Base-by-base conservation (phyloP, 257 asterid species). In the Leptodermis oblonga region DNA sequence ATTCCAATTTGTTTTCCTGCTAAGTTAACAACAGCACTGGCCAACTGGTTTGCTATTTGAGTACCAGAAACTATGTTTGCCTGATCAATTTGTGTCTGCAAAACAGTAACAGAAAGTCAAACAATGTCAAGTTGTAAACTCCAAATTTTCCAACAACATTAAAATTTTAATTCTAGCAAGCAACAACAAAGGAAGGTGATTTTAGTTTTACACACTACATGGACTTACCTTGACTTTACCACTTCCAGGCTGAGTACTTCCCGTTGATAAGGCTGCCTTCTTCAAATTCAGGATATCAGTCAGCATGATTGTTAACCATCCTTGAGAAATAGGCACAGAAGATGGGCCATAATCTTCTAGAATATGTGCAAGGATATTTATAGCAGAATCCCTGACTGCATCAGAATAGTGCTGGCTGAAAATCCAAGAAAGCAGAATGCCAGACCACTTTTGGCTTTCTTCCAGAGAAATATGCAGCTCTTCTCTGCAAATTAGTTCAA, bases 321-420 rank as follows among this genome's bases (percentile, higher is more conserved):
- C 99, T 82, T 94, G 99, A 81, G 99, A 91, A 71, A 91, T 91
- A 31, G 95, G 90, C 58, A 94, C 48, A 43, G 97, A 82, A 39
- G 97, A 91, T 67, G 97, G 97, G 67, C 99, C 99, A 78, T 87
- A 94, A 80, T 91, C 99, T 79, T 94, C 97, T 76, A 94, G 97
- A 80, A 94, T 81, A 77, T 72, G 88, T 17, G 97, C 86, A 74
- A 94, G 95, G 76, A 94, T 91, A 76, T 78, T 85, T 79, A 86
- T 86, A 62, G 99, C 96, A 15, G 97, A 94, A 79, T 88, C 80
- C 65, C 92, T 87, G 66, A 89, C 75, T 62, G 81, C 53, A 69
- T 82, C 90, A 42, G 97, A 91, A 36, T 88, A 85, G 66, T 75
- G 80, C 73, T 85, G 84, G 36, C 86, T 87, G 80, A 89, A 87